Evolutionary conservation across 306 rosid genomes (phyloP).

Genomic region (Gastrolobium villosum): DNA sequence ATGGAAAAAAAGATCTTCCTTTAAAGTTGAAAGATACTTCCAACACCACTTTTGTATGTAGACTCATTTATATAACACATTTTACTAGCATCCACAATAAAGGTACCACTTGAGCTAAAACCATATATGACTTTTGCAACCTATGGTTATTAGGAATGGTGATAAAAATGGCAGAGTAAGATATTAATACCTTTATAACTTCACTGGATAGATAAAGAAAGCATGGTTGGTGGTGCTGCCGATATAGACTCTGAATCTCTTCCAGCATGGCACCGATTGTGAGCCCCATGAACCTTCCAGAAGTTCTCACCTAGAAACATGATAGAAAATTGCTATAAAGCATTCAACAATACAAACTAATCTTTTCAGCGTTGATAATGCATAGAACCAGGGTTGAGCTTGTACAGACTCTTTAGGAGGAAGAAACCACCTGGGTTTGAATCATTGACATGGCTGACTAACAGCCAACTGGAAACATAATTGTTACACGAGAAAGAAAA

Average conservation of each 20-base stretch:
- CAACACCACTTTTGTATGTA: conserved; percentile 17
- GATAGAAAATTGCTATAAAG: conserved; percentile 53
- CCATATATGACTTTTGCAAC: neutral
- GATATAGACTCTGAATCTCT: conserved; percentile 92
- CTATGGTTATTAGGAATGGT: neutral
- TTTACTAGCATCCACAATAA: conserved; percentile 16
- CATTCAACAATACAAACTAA: conserved; percentile 55
- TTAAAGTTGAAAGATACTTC: conserved; percentile 22
- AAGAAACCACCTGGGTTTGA: conserved; percentile 50
- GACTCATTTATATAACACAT: conserved; percentile 18
- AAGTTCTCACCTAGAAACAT: conserved; percentile 92
- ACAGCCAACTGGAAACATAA: conserved; percentile 49
- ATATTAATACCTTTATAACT: conserved; percentile 87
- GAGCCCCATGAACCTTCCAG: conserved; percentile 95
- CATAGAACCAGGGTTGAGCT: conserved; percentile 51
- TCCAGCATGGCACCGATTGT: conserved; percentile 98
- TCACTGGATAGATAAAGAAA: conserved; percentile 98
- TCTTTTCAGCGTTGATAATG: conserved; percentile 51
- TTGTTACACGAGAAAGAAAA: conserved; percentile 26
- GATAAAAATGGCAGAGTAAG: conserved; percentile 12
- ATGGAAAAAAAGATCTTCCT: neutral
- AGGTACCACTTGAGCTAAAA: conserved; percentile 23
- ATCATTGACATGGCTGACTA: conserved; percentile 48
- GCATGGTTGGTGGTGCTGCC: conserved; percentile 97
- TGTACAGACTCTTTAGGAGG: conserved; percentile 54